Base-by-base conservation (phyloP, 192 early-diverging fungal species). In the Fimicolochytrium jonesii region DNA sequence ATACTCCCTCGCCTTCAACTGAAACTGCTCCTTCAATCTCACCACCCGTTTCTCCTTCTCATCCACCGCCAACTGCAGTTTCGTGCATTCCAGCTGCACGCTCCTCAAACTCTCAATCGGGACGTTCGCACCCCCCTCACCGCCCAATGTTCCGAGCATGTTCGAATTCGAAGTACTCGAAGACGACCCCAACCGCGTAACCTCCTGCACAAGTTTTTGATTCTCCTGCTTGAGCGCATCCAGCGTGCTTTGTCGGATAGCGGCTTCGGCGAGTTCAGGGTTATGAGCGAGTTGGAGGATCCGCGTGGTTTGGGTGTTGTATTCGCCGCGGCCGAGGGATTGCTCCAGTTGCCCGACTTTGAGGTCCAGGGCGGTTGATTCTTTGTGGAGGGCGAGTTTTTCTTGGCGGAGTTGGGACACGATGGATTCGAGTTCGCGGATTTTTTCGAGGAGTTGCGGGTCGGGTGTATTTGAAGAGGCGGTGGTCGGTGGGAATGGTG, bases 271-370 rank as follows among this genome's bases (percentile, higher is more conserved):
- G 1, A 82, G 67, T 13, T 88, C 82, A 4, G 90, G 92, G 65
- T 90, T 92, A 42, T 90, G 86, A 18, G 77, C 78, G n/a, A 91
- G 69, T 67, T 88, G 78, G 43, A 92, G 72, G 18, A 92, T 60
- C 18, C 86, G 82, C 0, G 81, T 83, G 18, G 75, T 81, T 17
- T 62, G 52, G 6, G 77, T 68, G 51, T 90, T 77, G 64, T 81
- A 86, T 35, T 76, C 79, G 17, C 87, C 85, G 15, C 81, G 69
- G 30, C 86, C 90, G 13, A 89, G 69, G 36, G 80, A 78, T 36
- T 70, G 74, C 67, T 90, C 84, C 33, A 87, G 72, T 22, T 75
- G 66, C 25, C 68, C 65, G 0, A 87, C 68, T 64, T 89, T 81
- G 13, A 55, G 49, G 49, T 85, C 81, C 36, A 86, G 70, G 7